phyloP scores from a whole-genome alignment of 352 stramenopile species.

The Phytopythium mirpurense region DNA sequence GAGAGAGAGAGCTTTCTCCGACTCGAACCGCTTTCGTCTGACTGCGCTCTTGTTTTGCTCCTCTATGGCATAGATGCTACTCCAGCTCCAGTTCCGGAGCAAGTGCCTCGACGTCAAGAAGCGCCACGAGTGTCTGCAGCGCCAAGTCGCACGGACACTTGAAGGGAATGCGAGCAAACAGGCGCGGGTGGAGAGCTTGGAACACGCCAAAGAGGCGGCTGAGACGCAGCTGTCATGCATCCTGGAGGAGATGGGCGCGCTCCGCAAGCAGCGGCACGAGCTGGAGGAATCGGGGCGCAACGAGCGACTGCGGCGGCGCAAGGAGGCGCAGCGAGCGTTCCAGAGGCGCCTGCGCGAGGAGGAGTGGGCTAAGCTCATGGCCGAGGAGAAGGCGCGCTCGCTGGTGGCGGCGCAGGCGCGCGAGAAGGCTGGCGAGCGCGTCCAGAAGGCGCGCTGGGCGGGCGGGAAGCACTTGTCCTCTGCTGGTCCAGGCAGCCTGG shows the following conservation, averaged over 20 bases:
- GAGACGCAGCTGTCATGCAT: conserved; percentile 30
- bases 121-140: conserved; percentile 17
- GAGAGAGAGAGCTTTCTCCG: too few species aligned
- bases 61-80: too few species aligned
- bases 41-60: too few species aligned
- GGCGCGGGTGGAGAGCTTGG: conserved; percentile 17
- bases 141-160: conserved; percentile 15
- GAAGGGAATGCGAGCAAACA: conserved; percentile 16
- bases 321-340: conserved; percentile 43
- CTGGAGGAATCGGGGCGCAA: conserved; percentile 38
- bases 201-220: conserved; percentile 20
- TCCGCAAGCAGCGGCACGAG: conserved; percentile 27
- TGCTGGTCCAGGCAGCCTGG: conserved; percentile 17
- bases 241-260: conserved; percentile 15
- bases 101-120: conserved; percentile 20
- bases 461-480: conserved; percentile 22
- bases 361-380: conserved; percentile 40
- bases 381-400: conserved; percentile 41
- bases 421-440: conserved; percentile 39
- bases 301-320: conserved; percentile 34
- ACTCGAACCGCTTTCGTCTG: too few species aligned
- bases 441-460: conserved; percentile 17
- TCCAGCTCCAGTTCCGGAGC: conserved; percentile 31
- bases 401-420: conserved; percentile 38
- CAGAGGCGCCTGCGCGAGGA: conserved; percentile 36